Evolutionary conservation across 1,284 basidiomycete genomes (phyloP), one percentile per base, ranked within the genome.

Genomic region (Rhodotorula mucilaginosa): DNA sequence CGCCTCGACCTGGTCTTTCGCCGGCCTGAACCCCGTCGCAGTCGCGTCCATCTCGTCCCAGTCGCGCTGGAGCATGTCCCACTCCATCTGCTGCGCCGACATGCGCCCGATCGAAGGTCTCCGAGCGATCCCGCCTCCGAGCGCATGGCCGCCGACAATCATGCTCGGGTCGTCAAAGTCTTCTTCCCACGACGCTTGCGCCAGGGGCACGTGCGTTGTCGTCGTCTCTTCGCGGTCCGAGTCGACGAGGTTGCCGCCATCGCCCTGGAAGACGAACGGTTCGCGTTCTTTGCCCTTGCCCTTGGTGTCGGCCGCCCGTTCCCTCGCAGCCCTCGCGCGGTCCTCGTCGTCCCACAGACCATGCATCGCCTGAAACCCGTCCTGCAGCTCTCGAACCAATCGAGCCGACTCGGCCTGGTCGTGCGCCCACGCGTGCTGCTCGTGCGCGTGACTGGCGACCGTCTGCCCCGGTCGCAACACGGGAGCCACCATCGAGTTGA

Each of bases 21-120:
- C 2, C 90, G 88, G 3, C 84, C 82, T 5, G 54, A 56, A 26
- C 26, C 54, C 54, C 16, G 54, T 56, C 54, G 85, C 81, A 12
- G 87, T 90, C 6, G 88, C 88, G 79, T 91, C 90, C 71, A 90
- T 91, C 4, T 82, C 81, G 75, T 97, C 93, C 93, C 93, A 97
- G 74, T 91, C 89, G 19, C 83, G 80, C 81, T 96, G 92, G 74
- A 97, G 80, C 63, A 82, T 80, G 65, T 85, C 84, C 90, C 89
- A 91, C 74, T 87, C 86, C 39, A 71, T 77, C 46, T 78, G 78
- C 67, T 82, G 81, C 23, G 52, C 78, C 69, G 63, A 68, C 10
- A 48, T 12, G 18, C 49, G 58, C 6, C 31, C n/a, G 8, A 8
- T 39, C 21, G 49, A 46, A 23, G 62, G 39, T 23, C 23, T 23